Evolutionary conservation across 169 alveolate species (phyloP).

Genomic region (Neospora caninum): DNA sequence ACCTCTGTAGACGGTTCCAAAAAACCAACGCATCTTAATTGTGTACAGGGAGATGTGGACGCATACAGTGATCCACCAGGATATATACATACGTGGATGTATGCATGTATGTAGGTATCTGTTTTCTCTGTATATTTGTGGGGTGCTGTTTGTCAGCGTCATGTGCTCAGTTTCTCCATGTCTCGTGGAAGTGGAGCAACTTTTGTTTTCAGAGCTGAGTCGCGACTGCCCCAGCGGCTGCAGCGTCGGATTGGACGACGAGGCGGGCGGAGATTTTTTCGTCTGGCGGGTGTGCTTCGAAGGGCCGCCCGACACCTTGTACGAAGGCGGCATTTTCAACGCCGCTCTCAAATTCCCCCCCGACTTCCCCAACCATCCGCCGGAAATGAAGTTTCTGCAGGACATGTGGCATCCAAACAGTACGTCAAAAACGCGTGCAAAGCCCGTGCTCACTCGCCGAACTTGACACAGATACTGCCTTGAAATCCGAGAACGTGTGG

Average conservation of each 20-base stretch:
- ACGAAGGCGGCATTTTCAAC: slow-evolving; percentile 97
- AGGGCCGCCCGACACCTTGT: slow-evolving; percentile 97
- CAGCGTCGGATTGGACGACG: slow-evolving; percentile 97
- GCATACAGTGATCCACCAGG: too few species aligned
- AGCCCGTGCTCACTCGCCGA: too few species aligned
- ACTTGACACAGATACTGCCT: too few species aligned
- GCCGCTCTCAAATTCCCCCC: slow-evolving; percentile 95
- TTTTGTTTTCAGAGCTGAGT: slow-evolving; percentile 76
- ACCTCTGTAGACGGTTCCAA: too few species aligned
- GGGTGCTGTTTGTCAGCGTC: too few species aligned
- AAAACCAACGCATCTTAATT: too few species aligned
- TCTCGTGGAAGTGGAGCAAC: not conserved
- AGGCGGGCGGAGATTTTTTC: slow-evolving; percentile 83
- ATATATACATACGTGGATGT: not conserved
- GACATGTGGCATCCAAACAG: slow-evolving; percentile 99
- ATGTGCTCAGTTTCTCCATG: not conserved
- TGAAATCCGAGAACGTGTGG: too few species aligned
- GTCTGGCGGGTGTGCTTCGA: slow-evolving; percentile 95
- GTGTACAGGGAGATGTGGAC: too few species aligned
- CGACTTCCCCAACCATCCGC: slow-evolving; percentile 98
- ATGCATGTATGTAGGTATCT: not conserved
- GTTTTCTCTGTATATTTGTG: too few species aligned
- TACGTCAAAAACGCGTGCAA: not conserved
- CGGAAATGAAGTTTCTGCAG: slow-evolving; percentile 95
- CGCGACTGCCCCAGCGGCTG: slow-evolving; percentile 88